Base-by-base conservation (phyloP, 1,284 basidiomycete species). In the Takashimella koratensis region DNA sequence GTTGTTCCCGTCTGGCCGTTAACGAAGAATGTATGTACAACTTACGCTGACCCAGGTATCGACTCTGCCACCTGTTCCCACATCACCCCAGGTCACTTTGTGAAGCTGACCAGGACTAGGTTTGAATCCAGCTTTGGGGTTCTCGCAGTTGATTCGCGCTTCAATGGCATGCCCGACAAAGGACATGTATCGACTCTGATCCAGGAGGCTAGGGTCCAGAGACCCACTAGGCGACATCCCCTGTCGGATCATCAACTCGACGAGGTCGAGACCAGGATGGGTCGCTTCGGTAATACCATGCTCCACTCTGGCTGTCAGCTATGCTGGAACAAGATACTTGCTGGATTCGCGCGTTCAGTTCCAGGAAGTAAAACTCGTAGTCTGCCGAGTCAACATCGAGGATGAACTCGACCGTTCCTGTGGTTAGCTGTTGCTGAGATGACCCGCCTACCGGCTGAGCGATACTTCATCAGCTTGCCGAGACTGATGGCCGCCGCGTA, bases 341-440 rank as follows among this genome's bases (percentile, higher is more conserved):
- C 73, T 86, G 85, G 51, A 87, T 80, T 5, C 85, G 79, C 0
- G 85, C 83, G 58, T 88, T 88, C 81, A 87, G 84, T 68, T 88
- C 86, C 19, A 88, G 77, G 63, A 88, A 88, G 75, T 81, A 87
- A 70, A 85, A 87, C 6, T 77, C 67, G 0, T 77, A 78, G 0
- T 59, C 42, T 1, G 36, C 25, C 4, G 54, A 49, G 0, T 73
- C 54, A 52, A 84, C 79, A 60, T 86, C 83, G 3, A 86, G 82
- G 2, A 87, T 74, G 60, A 86, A 86, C 65, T 87, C 86, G 23
- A 86, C 79, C 0, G 85, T 87, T n/a, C n/a, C n/a, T n/a, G n/a
- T n/a, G n/a, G n/a, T n/a, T n/a, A n/a, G n/a, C n/a, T n/a, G n/a
- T n/a, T n/a, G n/a, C n/a, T n/a, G n/a, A n/a, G n/a, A n/a, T n/a